These are phyloP conservation scores for Letharia lupina DNA, from an alignment of 495 filamentous ascomycete species.

Conservation along the genomic window DNA sequence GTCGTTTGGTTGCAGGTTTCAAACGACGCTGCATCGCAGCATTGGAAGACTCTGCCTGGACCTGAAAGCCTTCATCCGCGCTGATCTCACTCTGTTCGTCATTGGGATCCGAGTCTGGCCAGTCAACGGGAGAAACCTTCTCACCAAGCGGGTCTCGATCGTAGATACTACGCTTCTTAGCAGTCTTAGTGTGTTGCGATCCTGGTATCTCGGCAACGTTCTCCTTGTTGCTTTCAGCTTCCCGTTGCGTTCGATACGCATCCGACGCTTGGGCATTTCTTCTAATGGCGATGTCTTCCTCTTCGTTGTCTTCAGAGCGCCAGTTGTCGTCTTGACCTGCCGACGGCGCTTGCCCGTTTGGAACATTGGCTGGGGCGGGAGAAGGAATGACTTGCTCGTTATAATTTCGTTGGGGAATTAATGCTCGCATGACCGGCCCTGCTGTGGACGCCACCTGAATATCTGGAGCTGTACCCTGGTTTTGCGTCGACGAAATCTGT, in stretches of 20 bases:
- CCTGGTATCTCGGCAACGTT: conserved; percentile 17
- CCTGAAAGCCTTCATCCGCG: conserved; percentile 26
- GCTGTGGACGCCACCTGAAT: conserved; percentile 15
- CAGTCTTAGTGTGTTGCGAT: conserved; percentile 5
- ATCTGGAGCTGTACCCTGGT: background rate
- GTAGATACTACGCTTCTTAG: background rate
- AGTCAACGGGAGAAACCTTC: conserved; percentile 14
- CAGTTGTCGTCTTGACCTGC: conserved; percentile 10
- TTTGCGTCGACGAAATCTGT: conserved; percentile 1
- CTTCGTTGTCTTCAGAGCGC: background rate
- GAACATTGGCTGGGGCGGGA: conserved; percentile 12
- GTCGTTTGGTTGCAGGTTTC: conserved; percentile 15
- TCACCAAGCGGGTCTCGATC: conserved; percentile 35
- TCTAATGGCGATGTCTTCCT: background rate
- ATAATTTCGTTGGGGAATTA: background rate
- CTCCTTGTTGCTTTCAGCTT: conserved; percentile 26
- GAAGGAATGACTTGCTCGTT: background rate
- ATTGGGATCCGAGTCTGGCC: background rate
- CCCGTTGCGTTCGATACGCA: background rate
- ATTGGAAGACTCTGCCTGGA: conserved; percentile 19
- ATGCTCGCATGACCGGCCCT: background rate
- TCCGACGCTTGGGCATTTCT: background rate
- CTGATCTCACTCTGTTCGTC: conserved; percentile 12
- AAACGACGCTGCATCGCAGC: conserved; percentile 6
- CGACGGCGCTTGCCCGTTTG: background rate